These are phyloP conservation scores for Claviceps sp. DNA, from an alignment of 2,329 filamentous ascomycete genomes.

Conservation along the genomic window DNA sequence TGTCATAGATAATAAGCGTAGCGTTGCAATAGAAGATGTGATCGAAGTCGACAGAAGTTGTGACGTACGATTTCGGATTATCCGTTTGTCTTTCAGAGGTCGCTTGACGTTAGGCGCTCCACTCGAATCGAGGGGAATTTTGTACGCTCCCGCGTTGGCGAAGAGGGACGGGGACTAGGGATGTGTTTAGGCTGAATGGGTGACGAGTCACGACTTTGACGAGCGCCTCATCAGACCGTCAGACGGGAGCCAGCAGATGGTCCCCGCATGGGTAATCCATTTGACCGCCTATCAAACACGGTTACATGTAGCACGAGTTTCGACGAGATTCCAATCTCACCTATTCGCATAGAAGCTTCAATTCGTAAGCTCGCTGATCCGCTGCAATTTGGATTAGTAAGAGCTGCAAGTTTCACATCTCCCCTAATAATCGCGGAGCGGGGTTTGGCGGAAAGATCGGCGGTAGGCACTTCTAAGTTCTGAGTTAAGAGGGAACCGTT, in stretches of 20 bases:
- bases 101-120: no score
- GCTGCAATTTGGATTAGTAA: not conserved
- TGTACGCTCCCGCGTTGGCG: no score
- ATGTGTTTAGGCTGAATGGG: no score
- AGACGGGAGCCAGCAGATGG: no score
- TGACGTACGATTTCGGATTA: not conserved
- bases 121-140: no score
- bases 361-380: not conserved
- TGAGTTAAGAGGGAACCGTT: not conserved
- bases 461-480: not conserved
- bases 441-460: not conserved
- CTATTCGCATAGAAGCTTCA: no score
- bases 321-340: constrained; percentile 3
- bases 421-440: not conserved
- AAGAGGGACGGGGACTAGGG: no score
- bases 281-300: not conserved
- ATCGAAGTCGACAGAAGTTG: no score
- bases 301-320: not conserved
- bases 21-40: not conserved
- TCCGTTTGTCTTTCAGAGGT: no score
- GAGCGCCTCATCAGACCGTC: no score
- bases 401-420: not conserved
- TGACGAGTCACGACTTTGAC: no score
- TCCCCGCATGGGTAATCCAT: no score
- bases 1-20: not conserved